Base-by-base conservation (phyloP, 2,329 filamentous ascomycete genomes). In the Penicillium oxalicum region DNA sequence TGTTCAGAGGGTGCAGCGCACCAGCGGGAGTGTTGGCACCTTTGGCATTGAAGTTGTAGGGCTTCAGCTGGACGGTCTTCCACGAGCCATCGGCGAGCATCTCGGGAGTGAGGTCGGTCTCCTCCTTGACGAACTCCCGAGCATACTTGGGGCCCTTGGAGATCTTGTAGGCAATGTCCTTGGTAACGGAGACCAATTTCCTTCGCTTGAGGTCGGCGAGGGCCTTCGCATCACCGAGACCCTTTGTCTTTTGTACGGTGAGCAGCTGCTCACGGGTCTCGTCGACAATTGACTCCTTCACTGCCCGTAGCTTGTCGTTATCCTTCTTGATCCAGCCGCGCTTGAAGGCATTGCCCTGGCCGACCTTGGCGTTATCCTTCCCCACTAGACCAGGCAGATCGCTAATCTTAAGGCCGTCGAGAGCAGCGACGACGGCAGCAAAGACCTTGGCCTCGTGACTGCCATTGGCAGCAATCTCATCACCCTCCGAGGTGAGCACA, bases 301-400 rank as follows among this genome's bases (percentile, higher is more conserved):
- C 69, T 44, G 77, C 74, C 50, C 78, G 74, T 51, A 83, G 68
- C 44, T 77, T 71, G 50, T 82, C 75, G 40, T 74, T 74, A 55
- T 82, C 78, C 65, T 84, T 85, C 67, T 82, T 83, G 53, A 84
- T 78, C 82, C 82, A 85, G 57, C 80, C 81, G 61, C 77, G 75
- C 70, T 80, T 94, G 76, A 97, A 95, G 32, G 91, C 91, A 74
- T 93, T 95, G 61, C 90, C 90, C 68, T 93, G 87, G n/a, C 93
- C 93, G 52, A 96, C 77, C 73, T 74, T 74, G 48, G 73, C 72
- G 43, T 68, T 70, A 27, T 74, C 71, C 60, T 74, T 72, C 45
- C 71, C 72, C 40, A 74, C 70, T 47, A 74, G 62, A 45, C 69
- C 69, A 29, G 74, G 73, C 48, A 91, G 74, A 57, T 91, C 87